Evolutionary conservation across 495 filamentous ascomycete species (phyloP).

Genomic region (Penicillium dipodomyicola): DNA sequence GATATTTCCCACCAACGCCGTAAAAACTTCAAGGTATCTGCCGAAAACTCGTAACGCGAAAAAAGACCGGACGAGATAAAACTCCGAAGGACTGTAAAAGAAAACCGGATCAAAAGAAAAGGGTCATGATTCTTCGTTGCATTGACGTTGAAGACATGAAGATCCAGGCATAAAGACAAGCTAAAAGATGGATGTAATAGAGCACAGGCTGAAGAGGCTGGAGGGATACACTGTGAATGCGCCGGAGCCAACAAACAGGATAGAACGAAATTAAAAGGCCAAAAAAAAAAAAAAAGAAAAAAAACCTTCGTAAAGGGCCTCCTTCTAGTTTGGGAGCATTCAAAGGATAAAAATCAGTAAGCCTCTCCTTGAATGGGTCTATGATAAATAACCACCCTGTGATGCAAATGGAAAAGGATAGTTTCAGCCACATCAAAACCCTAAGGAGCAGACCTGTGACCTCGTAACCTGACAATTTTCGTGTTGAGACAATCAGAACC

Average conservation of each 20-base stretch:
- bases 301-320: constrained; percentile 20
- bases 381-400: constrained; percentile 32
- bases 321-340: constrained; percentile 31
- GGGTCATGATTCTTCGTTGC: constrained; percentile 48
- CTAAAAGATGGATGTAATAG: constrained; percentile 18
- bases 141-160: constrained; percentile 44
- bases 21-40: not conserved
- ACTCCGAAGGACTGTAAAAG: constrained; percentile 15
- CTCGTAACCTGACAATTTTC: constrained; percentile 3
- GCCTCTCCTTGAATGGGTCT: constrained; percentile 27
- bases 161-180: constrained; percentile 27
- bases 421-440: constrained; percentile 10
- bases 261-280: constrained; percentile 10
- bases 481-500: constrained; percentile 50
- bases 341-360: constrained; percentile 23
- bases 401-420: constrained; percentile 17
- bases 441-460: constrained; percentile 3
- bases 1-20: constrained; percentile 9
- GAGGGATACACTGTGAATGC: constrained; percentile 9
- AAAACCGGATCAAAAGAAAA: constrained; percentile 22
- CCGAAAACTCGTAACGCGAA: not conserved
- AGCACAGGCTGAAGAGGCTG: constrained; percentile 13
- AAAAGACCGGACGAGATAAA: constrained; percentile 2
- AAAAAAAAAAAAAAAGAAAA: constrained; percentile 13
- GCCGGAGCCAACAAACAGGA: constrained; percentile 13